Evolutionary conservation across 805 yeast genomes (phyloP).

Genomic region (Pichia phayaonensis): DNA sequence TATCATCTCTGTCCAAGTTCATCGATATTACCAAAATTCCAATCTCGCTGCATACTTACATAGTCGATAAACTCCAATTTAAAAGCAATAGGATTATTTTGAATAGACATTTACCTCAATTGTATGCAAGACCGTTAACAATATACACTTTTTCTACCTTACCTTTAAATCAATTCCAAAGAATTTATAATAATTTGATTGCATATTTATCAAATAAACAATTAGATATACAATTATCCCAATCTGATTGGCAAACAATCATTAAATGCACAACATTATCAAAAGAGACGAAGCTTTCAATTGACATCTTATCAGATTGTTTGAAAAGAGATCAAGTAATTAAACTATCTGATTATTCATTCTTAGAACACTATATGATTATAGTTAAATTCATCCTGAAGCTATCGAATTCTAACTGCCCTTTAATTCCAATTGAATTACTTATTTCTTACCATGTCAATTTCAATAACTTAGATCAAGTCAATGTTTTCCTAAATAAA

Average conservation of each 20-base stretch:
- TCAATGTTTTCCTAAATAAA: constrained; percentile 15
- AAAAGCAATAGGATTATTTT: constrained; percentile 45
- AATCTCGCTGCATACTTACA: constrained; percentile 67
- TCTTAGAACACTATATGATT: constrained; percentile 30
- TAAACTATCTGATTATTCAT: constrained; percentile 50
- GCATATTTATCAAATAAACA: constrained; percentile 24
- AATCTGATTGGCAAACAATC: constrained; percentile 25
- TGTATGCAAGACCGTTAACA: constrained; percentile 28
- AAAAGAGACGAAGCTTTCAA: constrained; percentile 23
- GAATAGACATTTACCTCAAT: constrained; percentile 33
- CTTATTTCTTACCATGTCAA: constrained; percentile 11
- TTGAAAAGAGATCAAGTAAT: constrained; percentile 40
- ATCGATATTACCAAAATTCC: constrained; percentile 73
- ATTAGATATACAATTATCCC: constrained; percentile 17
- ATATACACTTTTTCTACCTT: constrained; percentile 10
- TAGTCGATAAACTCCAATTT: constrained; percentile 45
- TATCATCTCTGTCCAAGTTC: constrained; percentile 34
- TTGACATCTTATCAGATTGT: constrained; percentile 41
- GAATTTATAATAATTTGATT: constrained; percentile 28
- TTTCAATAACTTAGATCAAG: constrained; percentile 11
- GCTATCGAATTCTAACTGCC: constrained; percentile 24
- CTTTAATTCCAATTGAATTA: constrained; percentile 21
- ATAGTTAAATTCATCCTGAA: constrained; percentile 22
- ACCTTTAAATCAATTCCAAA: constrained; percentile 26
- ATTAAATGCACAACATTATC: constrained; percentile 21